These are phyloP conservation scores for Epichloe coenophiala DNA, from an alignment of 2,329 filamentous ascomycete species.

Conservation along the genomic window DNA sequence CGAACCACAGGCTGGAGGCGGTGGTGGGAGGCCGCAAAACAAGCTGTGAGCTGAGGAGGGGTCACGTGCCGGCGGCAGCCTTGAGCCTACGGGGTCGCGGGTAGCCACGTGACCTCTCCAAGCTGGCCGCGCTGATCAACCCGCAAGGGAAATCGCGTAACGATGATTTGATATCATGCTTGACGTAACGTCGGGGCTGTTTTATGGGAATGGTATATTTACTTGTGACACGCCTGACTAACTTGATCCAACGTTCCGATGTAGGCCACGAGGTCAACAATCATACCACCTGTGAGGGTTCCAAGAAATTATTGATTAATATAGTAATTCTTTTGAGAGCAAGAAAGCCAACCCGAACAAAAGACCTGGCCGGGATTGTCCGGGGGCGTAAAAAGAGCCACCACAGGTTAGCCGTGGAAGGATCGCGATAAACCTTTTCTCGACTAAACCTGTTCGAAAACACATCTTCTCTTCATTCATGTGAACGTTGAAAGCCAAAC, in stretches of 20 bases:
- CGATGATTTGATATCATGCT: too few relatives aligned
- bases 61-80: slow-evolving; percentile 14
- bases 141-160: too few relatives aligned
- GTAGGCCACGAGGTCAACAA: not conserved
- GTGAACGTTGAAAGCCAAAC: slow-evolving; percentile 6
- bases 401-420: not conserved
- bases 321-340: slow-evolving; percentile 18
- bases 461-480: not conserved
- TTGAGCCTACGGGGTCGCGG: not conserved
- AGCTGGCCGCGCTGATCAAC: too few relatives aligned
- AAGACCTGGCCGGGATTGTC: slow-evolving; percentile 10
- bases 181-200: too few relatives aligned
- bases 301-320: slow-evolving; percentile 14
- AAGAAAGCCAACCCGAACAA: slow-evolving; percentile 15
- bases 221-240: too few relatives aligned
- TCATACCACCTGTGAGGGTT: not conserved
- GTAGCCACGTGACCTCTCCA: too few relatives aligned
- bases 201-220: too few relatives aligned
- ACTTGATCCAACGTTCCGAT: too few relatives aligned
- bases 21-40: slow-evolving; percentile 10
- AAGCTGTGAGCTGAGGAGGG: slow-evolving; percentile 15
- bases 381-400: slow-evolving; percentile 12
- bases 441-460: not conserved
- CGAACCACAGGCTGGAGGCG: slow-evolving; percentile 7
- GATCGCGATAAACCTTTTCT: not conserved